A percentile compares a stretch with the other conserved stretches of the same genome.
Evolutionary conservation across 306 rosid species (phyloP).

Genomic region (Spatholobus suberectus): DNA sequence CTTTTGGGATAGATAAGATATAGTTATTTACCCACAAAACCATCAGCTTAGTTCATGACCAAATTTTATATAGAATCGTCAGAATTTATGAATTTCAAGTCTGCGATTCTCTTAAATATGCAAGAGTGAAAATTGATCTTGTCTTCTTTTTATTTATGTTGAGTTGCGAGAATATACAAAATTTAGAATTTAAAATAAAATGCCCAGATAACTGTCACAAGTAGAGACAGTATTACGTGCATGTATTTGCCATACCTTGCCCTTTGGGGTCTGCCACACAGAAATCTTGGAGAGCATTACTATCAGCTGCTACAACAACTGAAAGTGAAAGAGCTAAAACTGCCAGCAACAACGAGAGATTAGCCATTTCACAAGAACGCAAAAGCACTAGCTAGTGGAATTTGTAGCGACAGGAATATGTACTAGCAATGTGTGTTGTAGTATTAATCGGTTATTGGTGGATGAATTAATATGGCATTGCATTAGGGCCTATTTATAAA

Average conservation of each 20-base stretch:
- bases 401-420: neutral
- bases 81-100: neutral
- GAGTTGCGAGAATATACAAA: neutral
- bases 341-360: conserved; percentile 23
- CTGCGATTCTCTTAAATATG: neutral
- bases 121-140: neutral
- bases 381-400: neutral
- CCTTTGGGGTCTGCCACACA: conserved; percentile 47
- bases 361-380: conserved; percentile 45
- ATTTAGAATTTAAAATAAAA: neutral
- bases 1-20: no score
- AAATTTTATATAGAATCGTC: neutral
- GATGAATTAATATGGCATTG: conserved; percentile 29
- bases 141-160: neutral
- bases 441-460: neutral
- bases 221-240: neutral
- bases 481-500: conserved; percentile 33
- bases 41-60: no score
- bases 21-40: no score
- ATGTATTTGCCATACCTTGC: conserved; percentile 39
- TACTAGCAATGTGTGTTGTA: neutral
- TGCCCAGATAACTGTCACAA: neutral
- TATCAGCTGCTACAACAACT: conserved; percentile 31
- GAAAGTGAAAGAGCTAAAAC: conserved; percentile 44
- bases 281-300: conserved; percentile 49